These are phyloP conservation scores for Phytophthora chlamydospora DNA, from an alignment of 352 stramenopile species.

Conservation along the genomic window DNA sequence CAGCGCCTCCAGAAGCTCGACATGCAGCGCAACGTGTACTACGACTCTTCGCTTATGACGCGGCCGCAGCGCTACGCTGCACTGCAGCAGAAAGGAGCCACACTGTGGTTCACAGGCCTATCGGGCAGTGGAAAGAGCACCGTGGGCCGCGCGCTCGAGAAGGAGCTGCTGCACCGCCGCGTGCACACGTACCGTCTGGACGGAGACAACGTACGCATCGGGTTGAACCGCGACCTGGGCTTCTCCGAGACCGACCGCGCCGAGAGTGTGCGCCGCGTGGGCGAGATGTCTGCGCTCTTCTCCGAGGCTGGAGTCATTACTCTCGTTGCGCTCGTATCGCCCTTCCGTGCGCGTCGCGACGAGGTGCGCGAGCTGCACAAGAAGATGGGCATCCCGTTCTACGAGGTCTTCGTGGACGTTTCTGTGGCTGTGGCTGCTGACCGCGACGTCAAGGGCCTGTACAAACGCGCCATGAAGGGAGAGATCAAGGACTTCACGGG, in stretches of 20 bases:
- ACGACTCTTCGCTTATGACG: conserved; percentile 78
- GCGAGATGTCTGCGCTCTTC: conserved; percentile 97
- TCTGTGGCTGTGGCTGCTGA: conserved; percentile 95
- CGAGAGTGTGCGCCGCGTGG: conserved; percentile 96
- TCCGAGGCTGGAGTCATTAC: conserved; percentile 97
- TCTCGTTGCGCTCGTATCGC: conserved; percentile 97
- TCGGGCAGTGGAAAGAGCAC: conserved; percentile 98
- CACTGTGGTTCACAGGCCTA: conserved; percentile 98
- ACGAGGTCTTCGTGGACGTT: conserved; percentile 99
- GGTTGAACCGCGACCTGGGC: conserved; percentile 96
- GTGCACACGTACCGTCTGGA: conserved; percentile 98
- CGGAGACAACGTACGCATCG: conserved; percentile 98
- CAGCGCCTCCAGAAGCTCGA: conserved; percentile 72
- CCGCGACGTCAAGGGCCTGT: conserved; percentile 97
- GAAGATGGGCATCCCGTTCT: conserved; percentile 96
- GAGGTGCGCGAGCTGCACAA: conserved; percentile 92
- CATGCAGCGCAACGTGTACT: conserved; percentile 84
- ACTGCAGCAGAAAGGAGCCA: conserved; percentile 96
- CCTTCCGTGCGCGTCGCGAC: conserved; percentile 94
- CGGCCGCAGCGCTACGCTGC: conserved; percentile 71
- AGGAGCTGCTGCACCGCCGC: conserved; percentile 93
- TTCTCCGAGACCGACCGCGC: conserved; percentile 96
- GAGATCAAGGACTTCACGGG: conserved; percentile 99
- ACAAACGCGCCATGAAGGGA: conserved; percentile 93
- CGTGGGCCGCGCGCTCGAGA: conserved; percentile 96